phyloP scores from a whole-genome alignment of 345 rosid species.

The Eucalyptus guilfoylei region DNA sequence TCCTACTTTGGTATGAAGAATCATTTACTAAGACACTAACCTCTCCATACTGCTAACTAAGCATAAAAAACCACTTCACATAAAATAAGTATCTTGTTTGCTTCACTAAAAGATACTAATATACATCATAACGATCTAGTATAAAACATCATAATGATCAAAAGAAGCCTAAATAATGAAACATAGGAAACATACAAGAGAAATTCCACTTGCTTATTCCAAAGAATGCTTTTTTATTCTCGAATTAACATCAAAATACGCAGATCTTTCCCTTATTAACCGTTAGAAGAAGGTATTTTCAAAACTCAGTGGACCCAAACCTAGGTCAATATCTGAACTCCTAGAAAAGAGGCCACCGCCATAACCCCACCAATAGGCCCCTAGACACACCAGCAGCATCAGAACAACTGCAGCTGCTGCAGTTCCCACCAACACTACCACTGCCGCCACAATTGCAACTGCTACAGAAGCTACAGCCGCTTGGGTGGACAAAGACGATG shows the following conservation, averaged over 20 bases:
- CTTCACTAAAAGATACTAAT: not conserved
- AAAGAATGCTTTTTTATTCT: not conserved
- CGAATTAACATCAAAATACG: not conserved
- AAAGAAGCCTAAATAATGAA: not conserved
- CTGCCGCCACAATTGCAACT: conserved; percentile 67
- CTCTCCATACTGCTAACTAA: not conserved
- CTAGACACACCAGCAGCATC: conserved; percentile 63
- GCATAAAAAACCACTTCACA: not conserved
- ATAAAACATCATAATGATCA: not conserved
- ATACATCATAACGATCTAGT: not conserved
- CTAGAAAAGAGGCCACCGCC: conserved; percentile 62
- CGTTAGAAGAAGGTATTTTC: not conserved
- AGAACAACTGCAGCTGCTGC: conserved; percentile 60
- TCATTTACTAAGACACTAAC: not conserved
- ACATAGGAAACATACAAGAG: not conserved
- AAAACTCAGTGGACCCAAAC: conserved; percentile 25
- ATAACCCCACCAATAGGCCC: conserved; percentile 75
- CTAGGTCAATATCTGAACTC: conserved; percentile 45
- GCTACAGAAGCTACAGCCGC: conserved; percentile 64
- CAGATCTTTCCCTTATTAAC: not conserved
- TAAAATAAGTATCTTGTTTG: not conserved
- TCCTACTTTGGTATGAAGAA: not conserved
- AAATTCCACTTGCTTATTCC: not conserved
- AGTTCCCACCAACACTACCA: conserved; percentile 58
- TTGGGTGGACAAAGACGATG: conserved; percentile 73